Evolutionary conservation across 257 asterid genomes (phyloP).

Genomic region (Primulina tabacum): DNA sequence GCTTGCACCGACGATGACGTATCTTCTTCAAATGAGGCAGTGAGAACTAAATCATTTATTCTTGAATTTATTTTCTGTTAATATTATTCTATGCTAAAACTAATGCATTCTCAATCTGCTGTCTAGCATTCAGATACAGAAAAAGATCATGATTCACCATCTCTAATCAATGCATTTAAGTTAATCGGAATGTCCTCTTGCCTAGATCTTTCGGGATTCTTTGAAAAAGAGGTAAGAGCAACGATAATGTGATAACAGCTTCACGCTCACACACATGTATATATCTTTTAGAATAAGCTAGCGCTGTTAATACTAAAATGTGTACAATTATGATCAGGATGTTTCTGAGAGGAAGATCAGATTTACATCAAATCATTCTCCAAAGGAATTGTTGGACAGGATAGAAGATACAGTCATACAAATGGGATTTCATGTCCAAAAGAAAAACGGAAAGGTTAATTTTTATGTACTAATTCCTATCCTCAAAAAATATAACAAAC

Average conservation of each 20-base stretch:
- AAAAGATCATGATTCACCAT: constrained; percentile 48
- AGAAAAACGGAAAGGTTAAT: constrained; percentile 85
- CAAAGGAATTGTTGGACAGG: constrained; percentile 73
- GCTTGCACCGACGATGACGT: constrained; percentile 50
- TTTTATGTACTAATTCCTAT: neutral
- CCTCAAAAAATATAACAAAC: neutral
- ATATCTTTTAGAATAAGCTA: neutral
- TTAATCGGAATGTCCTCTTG: constrained; percentile 93
- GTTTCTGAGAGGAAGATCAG: constrained; percentile 88
- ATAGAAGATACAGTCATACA: constrained; percentile 55
- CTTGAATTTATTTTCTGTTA: constrained; percentile 12
- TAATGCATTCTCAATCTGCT: constrained; percentile 10
- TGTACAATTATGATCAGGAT: constrained; percentile 46
- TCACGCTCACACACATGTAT: neutral
- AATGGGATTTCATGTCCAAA: constrained; percentile 79
- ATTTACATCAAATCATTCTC: constrained; percentile 73
- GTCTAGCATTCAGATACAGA: constrained; percentile 52
- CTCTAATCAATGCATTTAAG: constrained; percentile 78
- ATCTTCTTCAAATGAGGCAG: constrained; percentile 44
- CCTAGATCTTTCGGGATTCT: constrained; percentile 91
- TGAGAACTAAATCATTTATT: constrained; percentile 23
- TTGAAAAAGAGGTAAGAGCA: constrained; percentile 71
- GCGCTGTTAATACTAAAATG: neutral
- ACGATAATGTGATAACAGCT: constrained; percentile 8
- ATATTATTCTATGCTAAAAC: neutral